These are phyloP conservation scores for Sordariomycetes sp. DNA, from an alignment of 2,329 filamentous ascomycete species.

Conservation along the genomic window DNA sequence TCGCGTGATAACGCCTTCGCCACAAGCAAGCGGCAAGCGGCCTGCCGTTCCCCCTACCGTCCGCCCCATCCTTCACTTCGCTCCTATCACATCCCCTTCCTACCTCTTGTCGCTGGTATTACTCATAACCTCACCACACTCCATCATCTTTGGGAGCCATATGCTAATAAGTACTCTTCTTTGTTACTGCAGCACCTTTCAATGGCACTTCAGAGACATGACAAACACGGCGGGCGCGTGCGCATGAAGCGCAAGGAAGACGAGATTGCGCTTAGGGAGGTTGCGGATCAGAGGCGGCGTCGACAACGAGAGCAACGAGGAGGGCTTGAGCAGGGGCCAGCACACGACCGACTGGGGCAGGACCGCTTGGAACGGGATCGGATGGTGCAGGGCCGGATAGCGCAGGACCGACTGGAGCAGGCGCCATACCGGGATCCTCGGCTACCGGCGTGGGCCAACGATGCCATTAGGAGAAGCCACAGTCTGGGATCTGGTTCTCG, in stretches of 20 bases:
- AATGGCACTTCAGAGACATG: constrained; percentile 13
- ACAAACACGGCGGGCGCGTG: background rate
- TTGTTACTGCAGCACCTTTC: constrained; percentile 15
- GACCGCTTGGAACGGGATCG: background rate
- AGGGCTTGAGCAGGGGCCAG: background rate
- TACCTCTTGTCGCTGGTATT: background rate
- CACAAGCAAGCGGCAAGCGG: background rate
- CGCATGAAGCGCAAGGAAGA: constrained; percentile 13
- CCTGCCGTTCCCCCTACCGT: background rate
- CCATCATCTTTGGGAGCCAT: background rate
- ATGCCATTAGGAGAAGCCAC: constrained; percentile 10
- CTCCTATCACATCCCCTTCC: background rate
- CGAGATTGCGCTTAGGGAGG: constrained; percentile 18
- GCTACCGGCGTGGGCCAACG: constrained; percentile 18
- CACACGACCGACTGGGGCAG: background rate
- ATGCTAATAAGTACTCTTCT: background rate
- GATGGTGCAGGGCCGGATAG: background rate
- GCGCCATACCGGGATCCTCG: background rate
- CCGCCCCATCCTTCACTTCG: background rate
- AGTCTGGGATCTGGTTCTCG: background rate
- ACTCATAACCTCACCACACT: background rate
- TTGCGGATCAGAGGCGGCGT: constrained; percentile 14
- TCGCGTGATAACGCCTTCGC: background rate
- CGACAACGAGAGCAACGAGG: background rate
- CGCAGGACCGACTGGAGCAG: background rate